phyloP scores from a whole-genome alignment of 2,329 filamentous ascomycete species.

The Penicillium frequentans region DNA sequence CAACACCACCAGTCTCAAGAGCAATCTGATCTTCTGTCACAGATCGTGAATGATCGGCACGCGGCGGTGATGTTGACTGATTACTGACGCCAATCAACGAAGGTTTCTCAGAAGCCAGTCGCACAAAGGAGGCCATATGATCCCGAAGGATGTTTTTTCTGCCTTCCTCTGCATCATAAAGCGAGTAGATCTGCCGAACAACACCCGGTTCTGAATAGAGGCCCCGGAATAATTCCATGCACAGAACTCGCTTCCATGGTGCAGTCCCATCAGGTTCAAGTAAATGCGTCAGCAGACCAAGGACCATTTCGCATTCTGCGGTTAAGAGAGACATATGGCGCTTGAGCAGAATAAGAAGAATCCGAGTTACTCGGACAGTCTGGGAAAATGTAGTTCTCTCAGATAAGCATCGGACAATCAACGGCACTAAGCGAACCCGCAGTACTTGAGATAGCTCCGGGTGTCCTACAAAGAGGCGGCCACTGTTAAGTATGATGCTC shows the following conservation, averaged over 20 bases:
- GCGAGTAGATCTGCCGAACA: slow-evolving; percentile 74
- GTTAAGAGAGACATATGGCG: slow-evolving; percentile 74
- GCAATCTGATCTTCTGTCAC: slow-evolving; percentile 77
- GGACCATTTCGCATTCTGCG: slow-evolving; percentile 77
- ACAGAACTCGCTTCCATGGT: slow-evolving; percentile 83
- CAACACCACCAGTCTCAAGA: slow-evolving; percentile 81
- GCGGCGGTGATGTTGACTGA: slow-evolving; percentile 79
- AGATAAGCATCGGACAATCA: slow-evolving; percentile 74
- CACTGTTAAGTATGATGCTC: slow-evolving; percentile 82
- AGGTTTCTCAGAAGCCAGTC: slow-evolving; percentile 88
- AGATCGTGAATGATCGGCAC: slow-evolving; percentile 57
- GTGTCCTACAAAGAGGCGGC: slow-evolving; percentile 74
- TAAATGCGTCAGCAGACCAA: slow-evolving; percentile 79
- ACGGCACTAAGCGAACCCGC: slow-evolving; percentile 74
- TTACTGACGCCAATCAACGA: slow-evolving; percentile 82
- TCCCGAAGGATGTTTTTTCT: slow-evolving; percentile 77
- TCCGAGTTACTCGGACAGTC: slow-evolving; percentile 77
- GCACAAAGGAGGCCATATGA: slow-evolving; percentile 84
- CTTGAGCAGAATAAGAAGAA: slow-evolving; percentile 78
- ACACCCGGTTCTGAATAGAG: slow-evolving; percentile 80
- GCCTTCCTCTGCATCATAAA: slow-evolving; percentile 73
- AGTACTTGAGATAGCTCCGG: slow-evolving; percentile 79
- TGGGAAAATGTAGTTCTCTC: slow-evolving; percentile 78
- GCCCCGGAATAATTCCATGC: slow-evolving; percentile 85
- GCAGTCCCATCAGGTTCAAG: slow-evolving; percentile 78